Evolutionary conservation across 352 stramenopile genomes (phyloP).

Genomic region (Plasmopara viticola): DNA sequence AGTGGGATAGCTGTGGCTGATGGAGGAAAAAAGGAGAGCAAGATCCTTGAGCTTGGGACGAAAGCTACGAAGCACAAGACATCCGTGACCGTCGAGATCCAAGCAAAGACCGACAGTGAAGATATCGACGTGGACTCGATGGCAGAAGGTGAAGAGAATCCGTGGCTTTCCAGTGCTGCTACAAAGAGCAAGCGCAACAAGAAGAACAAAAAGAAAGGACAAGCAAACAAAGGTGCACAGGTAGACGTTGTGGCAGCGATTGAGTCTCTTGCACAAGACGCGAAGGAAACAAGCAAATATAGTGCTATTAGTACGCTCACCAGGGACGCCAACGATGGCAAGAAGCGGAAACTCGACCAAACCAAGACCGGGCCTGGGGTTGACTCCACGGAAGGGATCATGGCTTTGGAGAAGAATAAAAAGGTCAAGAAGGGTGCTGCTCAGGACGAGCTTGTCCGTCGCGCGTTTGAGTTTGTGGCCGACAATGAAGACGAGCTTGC

Average conservation of each 20-base stretch:
- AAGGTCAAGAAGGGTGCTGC: slow-evolving; percentile 41
- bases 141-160: slow-evolving; percentile 49
- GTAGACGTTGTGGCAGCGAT: slow-evolving; percentile 48
- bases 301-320: slow-evolving; percentile 9
- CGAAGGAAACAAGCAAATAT: slow-evolving; percentile 21
- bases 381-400: neutral
- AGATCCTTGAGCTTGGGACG: slow-evolving; percentile 31
- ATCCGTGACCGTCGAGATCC: slow-evolving; percentile 1
- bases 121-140: slow-evolving; percentile 18
- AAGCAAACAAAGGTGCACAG: slow-evolving; percentile 33
- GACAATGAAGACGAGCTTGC: slow-evolving; percentile 91
- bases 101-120: slow-evolving; percentile 16
- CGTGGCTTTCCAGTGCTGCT: slow-evolving; percentile 45
- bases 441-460: slow-evolving; percentile 89
- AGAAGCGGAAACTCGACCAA: slow-evolving; percentile 50
- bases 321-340: slow-evolving; percentile 25
- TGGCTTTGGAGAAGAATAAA: slow-evolving; percentile 33
- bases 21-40: slow-evolving; percentile 16
- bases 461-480: slow-evolving; percentile 92
- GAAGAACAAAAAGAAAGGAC: slow-evolving; percentile 49
- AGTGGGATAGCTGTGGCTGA: slow-evolving; percentile 19
- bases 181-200: slow-evolving; percentile 64
- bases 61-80: slow-evolving; percentile 14
- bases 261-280: slow-evolving; percentile 51
- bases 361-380: slow-evolving; percentile 7